These are phyloP conservation scores for Aspergillus ochraceoroseus DNA, from an alignment of 2,329 filamentous ascomycete species.

Conservation along the genomic window DNA sequence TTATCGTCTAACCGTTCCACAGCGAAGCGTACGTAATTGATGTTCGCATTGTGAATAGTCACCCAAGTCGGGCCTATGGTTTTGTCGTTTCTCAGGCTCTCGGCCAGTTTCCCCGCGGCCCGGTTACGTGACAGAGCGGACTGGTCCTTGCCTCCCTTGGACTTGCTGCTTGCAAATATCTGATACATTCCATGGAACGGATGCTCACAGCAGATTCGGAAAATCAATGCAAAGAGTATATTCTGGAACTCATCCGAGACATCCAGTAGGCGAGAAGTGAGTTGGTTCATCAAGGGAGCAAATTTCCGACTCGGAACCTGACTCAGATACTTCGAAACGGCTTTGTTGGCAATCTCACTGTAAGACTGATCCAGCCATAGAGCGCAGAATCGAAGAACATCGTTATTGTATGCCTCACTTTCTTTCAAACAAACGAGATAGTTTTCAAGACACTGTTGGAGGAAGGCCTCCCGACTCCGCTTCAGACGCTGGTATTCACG, in stretches of 20 bases:
- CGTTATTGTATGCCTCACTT: constrained; percentile 83
- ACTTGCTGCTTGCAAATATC: constrained; percentile 76
- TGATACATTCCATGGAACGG: constrained; percentile 98
- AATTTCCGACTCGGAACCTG: constrained; percentile 88
- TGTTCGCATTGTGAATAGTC: constrained; percentile 68
- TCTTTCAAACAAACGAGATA: constrained; percentile 80
- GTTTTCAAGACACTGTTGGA: constrained; percentile 86
- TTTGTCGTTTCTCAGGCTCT: constrained; percentile 54
- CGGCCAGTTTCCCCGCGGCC: constrained; percentile 66
- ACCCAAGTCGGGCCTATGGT: constrained; percentile 58
- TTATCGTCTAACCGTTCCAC: constrained; percentile 50
- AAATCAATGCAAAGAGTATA: constrained; percentile 67
- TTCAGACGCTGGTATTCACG: constrained; percentile 76
- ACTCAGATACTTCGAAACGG: constrained; percentile 64
- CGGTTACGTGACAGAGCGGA: constrained; percentile 66
- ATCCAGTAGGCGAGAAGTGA: constrained; percentile 84
- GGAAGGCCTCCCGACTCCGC: constrained; percentile 70
- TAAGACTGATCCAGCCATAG: constrained; percentile 86
- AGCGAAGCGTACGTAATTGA: constrained; percentile 53
- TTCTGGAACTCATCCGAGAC: constrained; percentile 67
- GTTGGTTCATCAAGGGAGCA: constrained; percentile 86
- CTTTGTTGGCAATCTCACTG: constrained; percentile 69
- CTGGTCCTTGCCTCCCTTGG: constrained; percentile 64
- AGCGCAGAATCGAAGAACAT: constrained; percentile 85
- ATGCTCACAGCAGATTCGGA: constrained; percentile 83